Percentiles rank a stretch among this genome's conserved stretches.
Conservation (phyloP, 2,329 filamentous ascomycete genomes). For the Aspergillus viridinutans region DNA sequence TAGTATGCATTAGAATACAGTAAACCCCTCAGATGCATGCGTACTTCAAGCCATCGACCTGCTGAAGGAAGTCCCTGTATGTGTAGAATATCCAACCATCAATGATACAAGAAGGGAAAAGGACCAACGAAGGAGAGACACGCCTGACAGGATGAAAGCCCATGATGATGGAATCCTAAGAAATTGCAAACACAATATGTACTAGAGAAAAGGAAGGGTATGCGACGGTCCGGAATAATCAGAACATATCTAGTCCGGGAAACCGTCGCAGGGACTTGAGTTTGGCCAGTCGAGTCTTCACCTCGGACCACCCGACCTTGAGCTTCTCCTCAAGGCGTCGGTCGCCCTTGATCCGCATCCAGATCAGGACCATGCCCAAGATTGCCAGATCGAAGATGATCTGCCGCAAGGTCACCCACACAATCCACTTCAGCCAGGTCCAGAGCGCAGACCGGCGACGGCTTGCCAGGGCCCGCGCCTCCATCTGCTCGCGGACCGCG, state of each 20-base stretch:
- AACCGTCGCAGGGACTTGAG: constrained; percentile 23
- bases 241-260: constrained; percentile 23
- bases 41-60: background rate
- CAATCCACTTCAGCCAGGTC: constrained; percentile 66
- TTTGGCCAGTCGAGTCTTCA: constrained; percentile 30
- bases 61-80: background rate
- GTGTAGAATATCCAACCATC: constrained; percentile 5
- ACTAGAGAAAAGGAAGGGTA: constrained; percentile 19
- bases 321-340: constrained; percentile 38
- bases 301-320: constrained; percentile 27
- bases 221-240: constrained; percentile 4
- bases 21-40: background rate
- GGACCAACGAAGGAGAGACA: background rate
- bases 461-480: constrained; percentile 67
- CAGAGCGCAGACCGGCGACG: constrained; percentile 61
- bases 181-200: constrained; percentile 20
- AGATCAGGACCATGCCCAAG: constrained; percentile 40
- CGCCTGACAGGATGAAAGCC: background rate
- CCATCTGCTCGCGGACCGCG: constrained; percentile 85
- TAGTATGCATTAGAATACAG: background rate
- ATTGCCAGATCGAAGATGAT: constrained; percentile 64
- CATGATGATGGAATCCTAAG: background rate
- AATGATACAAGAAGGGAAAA: background rate
- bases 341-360: constrained; percentile 41
- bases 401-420: constrained; percentile 70